phyloP scores from a whole-genome alignment of 1,284 basidiomycete genomes.

The Amylostereum areolatum region DNA sequence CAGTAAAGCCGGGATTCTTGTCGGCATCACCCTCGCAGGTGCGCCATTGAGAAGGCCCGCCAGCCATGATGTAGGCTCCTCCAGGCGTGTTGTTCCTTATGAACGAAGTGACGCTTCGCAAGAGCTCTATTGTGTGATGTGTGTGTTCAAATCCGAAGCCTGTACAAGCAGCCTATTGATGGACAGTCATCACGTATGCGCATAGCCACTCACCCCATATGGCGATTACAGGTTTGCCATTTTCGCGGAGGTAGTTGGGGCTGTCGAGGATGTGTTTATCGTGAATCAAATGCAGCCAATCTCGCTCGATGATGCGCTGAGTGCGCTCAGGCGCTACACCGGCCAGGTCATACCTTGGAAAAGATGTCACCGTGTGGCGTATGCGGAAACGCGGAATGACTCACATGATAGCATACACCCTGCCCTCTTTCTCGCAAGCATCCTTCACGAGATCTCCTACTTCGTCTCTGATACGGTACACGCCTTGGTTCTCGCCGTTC shows the following conservation, averaged over 20 bases:
- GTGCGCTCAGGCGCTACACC: conserved; percentile 58
- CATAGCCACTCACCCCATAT: conserved; percentile 50
- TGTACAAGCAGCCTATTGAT: conserved; percentile 15
- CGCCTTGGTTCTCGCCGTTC: conserved; percentile 41
- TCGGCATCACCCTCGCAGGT: conserved; percentile 62
- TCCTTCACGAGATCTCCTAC: conserved; percentile 62
- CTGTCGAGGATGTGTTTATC: conserved; percentile 58
- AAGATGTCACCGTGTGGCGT: conserved; percentile 3
- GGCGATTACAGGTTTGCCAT: conserved; percentile 58
- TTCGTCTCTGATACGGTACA: conserved; percentile 60
- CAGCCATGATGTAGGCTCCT: conserved; percentile 67
- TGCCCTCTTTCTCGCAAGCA: conserved; percentile 68
- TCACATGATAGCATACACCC: conserved; percentile 76
- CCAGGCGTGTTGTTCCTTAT: conserved; percentile 58
- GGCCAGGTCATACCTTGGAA: conserved; percentile 67
- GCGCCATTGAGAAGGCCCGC: conserved; percentile 65
- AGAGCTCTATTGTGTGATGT: conserved; percentile 53
- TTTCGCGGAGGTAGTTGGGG: conserved; percentile 64
- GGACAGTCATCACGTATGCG: neutral
- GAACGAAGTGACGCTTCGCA: conserved; percentile 47
- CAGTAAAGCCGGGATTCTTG: conserved; percentile 52
- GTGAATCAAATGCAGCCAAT: conserved; percentile 64
- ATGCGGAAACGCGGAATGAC: conserved; percentile 19
- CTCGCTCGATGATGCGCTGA: conserved; percentile 49
- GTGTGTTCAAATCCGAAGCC: conserved; percentile 63